These are phyloP conservation scores for Biscutella auriculata DNA, from an alignment of 441 rosid species.

Conservation along the genomic window DNA sequence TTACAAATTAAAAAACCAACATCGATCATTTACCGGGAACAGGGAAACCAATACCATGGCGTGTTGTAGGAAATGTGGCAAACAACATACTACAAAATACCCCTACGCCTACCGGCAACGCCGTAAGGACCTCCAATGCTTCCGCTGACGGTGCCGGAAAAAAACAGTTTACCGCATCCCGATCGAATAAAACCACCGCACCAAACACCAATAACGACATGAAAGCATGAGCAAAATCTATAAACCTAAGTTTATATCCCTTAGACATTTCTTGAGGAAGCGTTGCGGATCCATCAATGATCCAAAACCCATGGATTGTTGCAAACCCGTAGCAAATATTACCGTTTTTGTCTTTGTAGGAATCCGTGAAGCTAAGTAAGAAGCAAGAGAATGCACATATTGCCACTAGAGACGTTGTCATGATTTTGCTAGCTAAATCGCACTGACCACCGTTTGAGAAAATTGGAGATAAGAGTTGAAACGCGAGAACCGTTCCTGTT, in stretches of 20 bases:
- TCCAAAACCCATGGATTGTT: slow-evolving; percentile 52
- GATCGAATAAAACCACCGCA: slow-evolving; percentile 62
- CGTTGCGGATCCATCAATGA: slow-evolving; percentile 47
- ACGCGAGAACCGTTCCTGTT: slow-evolving; percentile 79
- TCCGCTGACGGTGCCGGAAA: slow-evolving; percentile 59
- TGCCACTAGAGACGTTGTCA: slow-evolving; percentile 44
- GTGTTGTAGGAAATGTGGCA: slow-evolving; percentile 66
- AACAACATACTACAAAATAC: slow-evolving; percentile 67
- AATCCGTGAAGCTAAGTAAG: slow-evolving; percentile 65
- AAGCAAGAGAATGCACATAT: slow-evolving; percentile 65
- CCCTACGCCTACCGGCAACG: slow-evolving; percentile 75
- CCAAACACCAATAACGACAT: slow-evolving; percentile 62
- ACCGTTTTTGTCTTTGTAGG: slow-evolving; percentile 64
- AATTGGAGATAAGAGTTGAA: slow-evolving; percentile 69
- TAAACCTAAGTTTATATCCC: slow-evolving; percentile 37
- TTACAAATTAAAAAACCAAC: not conserved
- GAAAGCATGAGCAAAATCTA: slow-evolving; percentile 64
- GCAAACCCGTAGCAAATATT: slow-evolving; percentile 63
- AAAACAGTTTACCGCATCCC: slow-evolving; percentile 59
- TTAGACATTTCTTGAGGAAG: slow-evolving; percentile 44
- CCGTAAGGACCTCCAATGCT: slow-evolving; percentile 55
- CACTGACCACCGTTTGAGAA: slow-evolving; percentile 66
- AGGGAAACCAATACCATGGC: slow-evolving; percentile 91
- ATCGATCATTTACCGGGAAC: slow-evolving; percentile 8
- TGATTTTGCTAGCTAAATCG: slow-evolving; percentile 40